Evolutionary conservation across 768 basidiomycete genomes (phyloP).

Genomic region (Boletus reticuloceps): DNA sequence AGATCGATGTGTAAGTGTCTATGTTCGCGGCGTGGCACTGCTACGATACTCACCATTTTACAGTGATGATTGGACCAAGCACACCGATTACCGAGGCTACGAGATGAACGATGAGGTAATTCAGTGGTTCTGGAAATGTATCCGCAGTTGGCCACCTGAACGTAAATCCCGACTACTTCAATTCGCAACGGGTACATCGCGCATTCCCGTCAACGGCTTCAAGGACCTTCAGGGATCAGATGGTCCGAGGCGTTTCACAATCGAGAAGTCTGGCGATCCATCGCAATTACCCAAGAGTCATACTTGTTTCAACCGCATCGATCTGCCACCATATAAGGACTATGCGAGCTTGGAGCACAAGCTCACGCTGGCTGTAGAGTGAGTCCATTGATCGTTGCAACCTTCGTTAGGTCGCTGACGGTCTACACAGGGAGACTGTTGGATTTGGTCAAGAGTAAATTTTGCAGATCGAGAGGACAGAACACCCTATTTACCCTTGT

Average conservation of each 20-base stretch:
- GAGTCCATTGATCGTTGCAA: conserved; percentile 36
- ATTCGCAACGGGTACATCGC: conserved; percentile 95
- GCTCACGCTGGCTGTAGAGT: conserved; percentile 92
- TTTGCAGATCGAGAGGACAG: not conserved
- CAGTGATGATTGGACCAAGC: conserved; percentile 98
- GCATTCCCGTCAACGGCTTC: conserved; percentile 98
- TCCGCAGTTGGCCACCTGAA: conserved; percentile 96
- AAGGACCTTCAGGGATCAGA: conserved; percentile 98
- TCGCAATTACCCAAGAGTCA: conserved; percentile 95
- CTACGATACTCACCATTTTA: not conserved
- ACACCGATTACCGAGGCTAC: conserved; percentile 97
- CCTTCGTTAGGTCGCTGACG: conserved; percentile 14
- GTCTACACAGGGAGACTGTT: conserved; percentile 70
- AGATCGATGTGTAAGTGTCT: conserved; percentile 88
- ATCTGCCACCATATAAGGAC: conserved; percentile 96
- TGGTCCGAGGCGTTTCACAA: conserved; percentile 94
- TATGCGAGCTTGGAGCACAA: conserved; percentile 94
- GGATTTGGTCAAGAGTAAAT: conserved; percentile 92
- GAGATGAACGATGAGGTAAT: conserved; percentile 95
- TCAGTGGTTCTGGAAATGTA: conserved; percentile 99
- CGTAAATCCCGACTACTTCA: conserved; percentile 95
- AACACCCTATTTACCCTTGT: conserved; percentile 14
- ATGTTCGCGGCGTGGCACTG: not conserved
- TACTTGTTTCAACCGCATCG: conserved; percentile 95
- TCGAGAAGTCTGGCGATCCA: conserved; percentile 97